Evolutionary conservation across 2,329 filamentous ascomycete species (phyloP).

Genomic region (Fusarium neocosmosporiellum): DNA sequence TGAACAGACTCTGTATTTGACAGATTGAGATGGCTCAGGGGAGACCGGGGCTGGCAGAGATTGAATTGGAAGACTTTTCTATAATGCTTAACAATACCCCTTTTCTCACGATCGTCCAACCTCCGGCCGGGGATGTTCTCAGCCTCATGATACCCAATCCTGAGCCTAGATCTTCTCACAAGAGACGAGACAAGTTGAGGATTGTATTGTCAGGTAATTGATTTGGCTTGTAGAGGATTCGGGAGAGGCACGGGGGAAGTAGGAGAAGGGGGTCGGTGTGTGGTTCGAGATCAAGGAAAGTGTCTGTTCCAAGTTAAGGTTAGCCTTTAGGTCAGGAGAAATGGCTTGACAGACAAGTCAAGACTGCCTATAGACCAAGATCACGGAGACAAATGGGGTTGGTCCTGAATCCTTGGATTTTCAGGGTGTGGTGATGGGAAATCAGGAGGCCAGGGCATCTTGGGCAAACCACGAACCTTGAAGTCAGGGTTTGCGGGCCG

Average conservation of each 20-base stretch:
- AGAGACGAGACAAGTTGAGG: background rate
- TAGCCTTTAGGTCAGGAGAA: background rate
- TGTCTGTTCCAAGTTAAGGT: background rate
- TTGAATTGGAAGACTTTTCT: background rate
- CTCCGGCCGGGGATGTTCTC: background rate
- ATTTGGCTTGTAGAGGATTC: background rate
- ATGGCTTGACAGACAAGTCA: background rate
- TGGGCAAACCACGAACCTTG: background rate
- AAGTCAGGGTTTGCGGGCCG: background rate
- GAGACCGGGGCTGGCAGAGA: background rate
- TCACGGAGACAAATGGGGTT: background rate
- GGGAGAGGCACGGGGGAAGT: accelerated
- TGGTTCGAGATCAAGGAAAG: background rate
- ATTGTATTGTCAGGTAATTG: background rate
- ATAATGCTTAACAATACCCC: background rate
- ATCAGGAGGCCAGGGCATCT: background rate
- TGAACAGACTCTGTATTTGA: background rate
- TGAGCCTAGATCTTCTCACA: background rate
- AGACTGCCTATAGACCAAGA: background rate
- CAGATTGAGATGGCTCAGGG: accelerated
- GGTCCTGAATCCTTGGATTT: background rate
- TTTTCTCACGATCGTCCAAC: background rate
- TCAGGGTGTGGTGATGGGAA: background rate
- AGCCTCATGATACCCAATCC: background rate
- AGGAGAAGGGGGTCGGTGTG: background rate